Evolutionary conservation across 2,329 filamentous ascomycete species (phyloP).

Genomic region (Thielaviopsis musarum): DNA sequence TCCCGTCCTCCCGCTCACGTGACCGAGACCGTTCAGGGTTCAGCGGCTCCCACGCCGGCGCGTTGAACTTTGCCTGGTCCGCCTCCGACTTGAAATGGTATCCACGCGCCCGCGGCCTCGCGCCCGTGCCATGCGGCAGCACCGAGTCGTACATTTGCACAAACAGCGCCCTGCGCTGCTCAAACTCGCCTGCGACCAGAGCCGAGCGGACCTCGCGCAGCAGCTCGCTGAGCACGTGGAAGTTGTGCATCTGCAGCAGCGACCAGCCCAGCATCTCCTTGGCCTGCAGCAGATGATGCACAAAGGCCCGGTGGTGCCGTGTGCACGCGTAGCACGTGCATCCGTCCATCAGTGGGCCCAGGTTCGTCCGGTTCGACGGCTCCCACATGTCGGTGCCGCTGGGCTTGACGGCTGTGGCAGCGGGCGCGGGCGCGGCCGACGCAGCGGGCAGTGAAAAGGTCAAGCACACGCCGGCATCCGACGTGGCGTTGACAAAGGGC

Average conservation of each 20-base stretch:
- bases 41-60: conserved; percentile 46
- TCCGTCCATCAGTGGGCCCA: conserved; percentile 40
- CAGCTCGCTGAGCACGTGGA: conserved; percentile 54
- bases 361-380: conserved; percentile 39
- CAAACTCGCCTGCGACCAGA: conserved; percentile 47
- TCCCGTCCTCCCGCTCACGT: not conserved
- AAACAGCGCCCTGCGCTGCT: conserved; percentile 29
- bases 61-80: conserved; percentile 49
- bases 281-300: conserved; percentile 73
- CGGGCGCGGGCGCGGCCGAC: conserved; percentile 10
- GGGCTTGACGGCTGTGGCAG: conserved; percentile 20
- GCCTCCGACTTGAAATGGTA: conserved; percentile 65
- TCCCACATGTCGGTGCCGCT: conserved; percentile 72
- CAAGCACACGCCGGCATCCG: conserved; percentile 74
- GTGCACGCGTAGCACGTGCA: conserved; percentile 76
- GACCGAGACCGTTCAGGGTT: conserved; percentile 11
- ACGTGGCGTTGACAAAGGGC: conserved; percentile 55
- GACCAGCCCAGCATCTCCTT: conserved; percentile 97
- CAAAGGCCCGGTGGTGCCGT: conserved; percentile 68
- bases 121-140: conserved; percentile 57
- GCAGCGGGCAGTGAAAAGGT: conserved; percentile 54
- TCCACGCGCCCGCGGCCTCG: conserved; percentile 63
- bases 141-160: conserved; percentile 44
- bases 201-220: conserved; percentile 52
- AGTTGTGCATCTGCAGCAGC: conserved; percentile 82